Evolutionary conservation across 2,329 filamentous ascomycete genomes (phyloP).

Genomic region (Cladobotryum mycophilum): DNA sequence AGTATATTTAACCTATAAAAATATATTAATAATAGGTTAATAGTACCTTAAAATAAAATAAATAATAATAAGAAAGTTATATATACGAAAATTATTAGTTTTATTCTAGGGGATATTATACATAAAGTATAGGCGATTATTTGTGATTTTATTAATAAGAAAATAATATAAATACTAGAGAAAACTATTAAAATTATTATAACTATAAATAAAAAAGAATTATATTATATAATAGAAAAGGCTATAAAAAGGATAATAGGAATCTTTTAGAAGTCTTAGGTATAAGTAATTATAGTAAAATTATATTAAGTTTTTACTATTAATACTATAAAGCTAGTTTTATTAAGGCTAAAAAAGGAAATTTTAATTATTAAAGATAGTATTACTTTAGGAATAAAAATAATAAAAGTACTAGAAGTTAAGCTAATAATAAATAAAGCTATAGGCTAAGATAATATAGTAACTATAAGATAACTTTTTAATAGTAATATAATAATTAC

Average conservation of each 20-base stretch:
- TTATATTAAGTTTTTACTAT: slow-evolving; percentile 4
- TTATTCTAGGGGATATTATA: too few relatives aligned
- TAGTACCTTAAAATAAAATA: too few relatives aligned
- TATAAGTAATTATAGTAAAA: not conserved
- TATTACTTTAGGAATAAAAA: not conserved
- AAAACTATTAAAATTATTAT: too few relatives aligned
- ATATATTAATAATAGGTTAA: too few relatives aligned
- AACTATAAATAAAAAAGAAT: not conserved
- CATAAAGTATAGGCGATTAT: too few relatives aligned
- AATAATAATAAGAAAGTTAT: too few relatives aligned
- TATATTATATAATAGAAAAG: slow-evolving; percentile 7
- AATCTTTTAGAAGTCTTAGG: slow-evolving; percentile 9
- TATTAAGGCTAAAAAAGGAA: not conserved
- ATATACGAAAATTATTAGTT: too few relatives aligned
- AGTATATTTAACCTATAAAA: not conserved
- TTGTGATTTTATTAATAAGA: too few relatives aligned
- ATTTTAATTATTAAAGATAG: not conserved
- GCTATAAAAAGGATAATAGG: slow-evolving; percentile 8
- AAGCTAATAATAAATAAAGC: not conserved
- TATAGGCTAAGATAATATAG: not conserved
- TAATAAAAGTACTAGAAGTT: too few relatives aligned
- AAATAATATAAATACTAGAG: too few relatives aligned
- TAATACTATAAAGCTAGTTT: not conserved
- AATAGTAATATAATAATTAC: not conserved
- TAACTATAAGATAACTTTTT: not conserved